Percentiles rank a stretch among this genome's conserved stretches.
phyloP scores from a whole-genome alignment of 1,284 basidiomycete species.

The Laetiporus sulphureus region DNA sequence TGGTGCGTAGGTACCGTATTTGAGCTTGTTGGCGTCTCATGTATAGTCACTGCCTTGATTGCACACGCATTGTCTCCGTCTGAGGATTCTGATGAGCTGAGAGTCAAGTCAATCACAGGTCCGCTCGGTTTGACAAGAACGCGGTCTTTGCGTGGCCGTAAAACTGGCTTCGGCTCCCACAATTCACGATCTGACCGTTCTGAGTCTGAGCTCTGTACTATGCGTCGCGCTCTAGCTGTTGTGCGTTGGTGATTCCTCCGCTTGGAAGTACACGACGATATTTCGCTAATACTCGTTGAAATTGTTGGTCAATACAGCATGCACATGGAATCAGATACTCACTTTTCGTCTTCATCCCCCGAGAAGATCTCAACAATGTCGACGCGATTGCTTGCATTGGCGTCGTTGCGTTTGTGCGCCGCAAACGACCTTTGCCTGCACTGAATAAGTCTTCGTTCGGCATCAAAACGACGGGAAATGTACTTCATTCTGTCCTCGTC shows the following conservation, averaged over 20 bases:
- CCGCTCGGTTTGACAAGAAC: neutral
- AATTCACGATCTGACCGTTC: neutral
- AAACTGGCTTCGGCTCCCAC: too few species aligned
- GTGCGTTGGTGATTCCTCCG: too few species aligned
- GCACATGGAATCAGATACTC: too few species aligned
- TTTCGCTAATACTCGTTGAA: too few species aligned
- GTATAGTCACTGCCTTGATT: neutral
- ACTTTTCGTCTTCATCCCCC: conserved; percentile 34
- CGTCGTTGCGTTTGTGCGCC: neutral
- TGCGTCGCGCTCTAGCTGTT: conserved; percentile 5
- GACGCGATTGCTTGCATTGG: conserved; percentile 8
- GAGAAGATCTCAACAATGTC: conserved; percentile 52
- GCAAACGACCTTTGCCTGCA: neutral
- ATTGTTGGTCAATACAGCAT: too few species aligned
- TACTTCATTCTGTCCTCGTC: conserved; percentile 20
- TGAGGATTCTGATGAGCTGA: conserved; percentile 14
- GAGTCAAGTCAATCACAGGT: conserved; percentile 16
- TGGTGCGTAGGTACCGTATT: neutral
- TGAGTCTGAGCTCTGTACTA: conserved; percentile 4
- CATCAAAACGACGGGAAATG: neutral
- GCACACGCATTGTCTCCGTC: conserved; percentile 2
- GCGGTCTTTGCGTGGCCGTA: too few species aligned
- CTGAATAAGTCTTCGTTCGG: neutral
- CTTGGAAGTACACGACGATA: too few species aligned
- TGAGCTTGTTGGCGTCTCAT: neutral